Base-by-base conservation (phyloP, 192 early-diverging fungal species). In the Linnemannia schmuckeri region DNA sequence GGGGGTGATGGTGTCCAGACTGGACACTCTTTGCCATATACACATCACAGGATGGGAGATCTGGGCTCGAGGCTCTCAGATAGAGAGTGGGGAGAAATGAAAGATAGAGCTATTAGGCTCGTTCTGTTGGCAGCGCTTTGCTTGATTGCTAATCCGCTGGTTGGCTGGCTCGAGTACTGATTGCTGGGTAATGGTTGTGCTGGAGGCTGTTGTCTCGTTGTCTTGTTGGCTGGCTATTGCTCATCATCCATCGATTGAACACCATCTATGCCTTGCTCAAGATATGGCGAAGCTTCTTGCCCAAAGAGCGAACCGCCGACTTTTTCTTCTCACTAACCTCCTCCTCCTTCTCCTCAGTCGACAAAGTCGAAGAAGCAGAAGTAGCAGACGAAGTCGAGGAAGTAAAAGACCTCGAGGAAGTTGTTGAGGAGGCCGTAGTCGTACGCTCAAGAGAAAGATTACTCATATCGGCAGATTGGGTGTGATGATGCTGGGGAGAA, bases 241-340 rank as follows among this genome's bases (percentile, higher is more conserved):
- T 6, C 1, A 6, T 6, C 17, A 5, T 6, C 18, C 3, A 52
- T 6, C 17, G 1, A 24, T 72, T 72, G 35, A 27, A 40, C 37
- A 20, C 9, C 40, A 30, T 46, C 4, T 40, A 70, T 17, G 35
- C 27, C 63, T 70, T 68, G 76, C 18, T 52, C 76, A 78, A 33
- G 27, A 78, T 20, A 20, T 46, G 63, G 8, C 76, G 76, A 44
- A 78, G 42, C 46, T 78, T 78, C 66, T 78, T 78, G 46, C 41
- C 66, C 10, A 78, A 18, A 63, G 66, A 66, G 22, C 66, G 66
- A 27, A 78, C 24, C 22, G 22, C 30, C 3, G 76, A 70, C 30
- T n/a, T 47, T 4, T 27, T 47, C 37, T 63, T 55, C 2, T 46
- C 9, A 9, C 54, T 17, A 38, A 22, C 6, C 6, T 0, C 8